Evolutionary conservation across 371 early-diverging fungal species (phyloP).

Genomic region (Saksenaea vasiformis): DNA sequence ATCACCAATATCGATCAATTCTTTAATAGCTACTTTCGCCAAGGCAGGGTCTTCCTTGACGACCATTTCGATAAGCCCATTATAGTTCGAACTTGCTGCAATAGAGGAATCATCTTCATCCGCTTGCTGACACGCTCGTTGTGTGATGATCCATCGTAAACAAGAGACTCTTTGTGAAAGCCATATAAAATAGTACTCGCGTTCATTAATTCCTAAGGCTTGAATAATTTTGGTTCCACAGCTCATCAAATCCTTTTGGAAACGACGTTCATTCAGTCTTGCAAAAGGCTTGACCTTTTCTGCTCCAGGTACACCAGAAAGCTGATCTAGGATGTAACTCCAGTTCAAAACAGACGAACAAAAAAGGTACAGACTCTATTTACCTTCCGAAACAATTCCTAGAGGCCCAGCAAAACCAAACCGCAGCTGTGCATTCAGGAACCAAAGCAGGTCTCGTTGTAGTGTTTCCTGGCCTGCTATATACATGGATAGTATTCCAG

Average conservation of each 20-base stretch:
- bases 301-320: conserved; percentile 13
- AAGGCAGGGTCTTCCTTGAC: conserved; percentile 28
- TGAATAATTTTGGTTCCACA: conserved; percentile 36
- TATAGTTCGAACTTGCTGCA: conserved; percentile 39
- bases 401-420: conserved; percentile 45
- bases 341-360: background rate
- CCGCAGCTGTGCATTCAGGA: conserved; percentile 38
- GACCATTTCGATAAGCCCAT: conserved; percentile 41
- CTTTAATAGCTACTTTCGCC: conserved; percentile 43
- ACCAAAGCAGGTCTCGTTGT: conserved; percentile 29
- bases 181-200: conserved; percentile 37
- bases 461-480: conserved; percentile 15
- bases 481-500: conserved; percentile 18
- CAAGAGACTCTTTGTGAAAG: conserved; percentile 39
- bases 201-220: conserved; percentile 13
- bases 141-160: conserved; percentile 38
- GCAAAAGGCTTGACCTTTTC: conserved; percentile 21
- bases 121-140: conserved; percentile 36
- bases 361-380: background rate
- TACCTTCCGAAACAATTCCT: conserved; percentile 24
- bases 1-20: conserved; percentile 48
- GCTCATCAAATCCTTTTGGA: conserved; percentile 42
- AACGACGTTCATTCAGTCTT: conserved; percentile 37
- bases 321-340: conserved; percentile 2
- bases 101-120: conserved; percentile 42